A percentile compares a stretch with the other conserved stretches of the same genome.
Evolutionary conservation across 2,329 filamentous ascomycete genomes (phyloP).

Genomic region (Boeremia lycopersici): DNA sequence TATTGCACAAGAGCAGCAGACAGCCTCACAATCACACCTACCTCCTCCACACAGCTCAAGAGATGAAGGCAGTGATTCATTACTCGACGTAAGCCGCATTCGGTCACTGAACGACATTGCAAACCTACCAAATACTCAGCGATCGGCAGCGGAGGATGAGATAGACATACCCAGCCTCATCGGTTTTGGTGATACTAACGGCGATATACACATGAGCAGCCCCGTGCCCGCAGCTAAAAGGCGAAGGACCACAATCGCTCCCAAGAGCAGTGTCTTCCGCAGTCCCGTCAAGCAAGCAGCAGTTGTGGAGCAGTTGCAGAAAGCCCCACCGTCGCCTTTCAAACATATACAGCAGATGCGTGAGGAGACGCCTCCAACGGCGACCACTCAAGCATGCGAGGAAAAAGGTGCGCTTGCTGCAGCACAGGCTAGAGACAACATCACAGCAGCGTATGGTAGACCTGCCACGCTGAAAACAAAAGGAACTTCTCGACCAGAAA

Average conservation of each 20-base stretch:
- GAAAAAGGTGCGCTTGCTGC: constrained; percentile 43
- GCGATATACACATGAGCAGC: constrained; percentile 33
- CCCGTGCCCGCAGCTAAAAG: constrained; percentile 40
- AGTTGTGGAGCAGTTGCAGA: constrained; percentile 17
- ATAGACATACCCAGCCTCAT: constrained; percentile 43
- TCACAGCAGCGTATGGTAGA: constrained; percentile 18
- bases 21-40: constrained; percentile 28
- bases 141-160: constrained; percentile 38
- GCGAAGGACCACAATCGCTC: constrained; percentile 35
- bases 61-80: constrained; percentile 22
- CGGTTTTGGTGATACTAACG: constrained; percentile 41
- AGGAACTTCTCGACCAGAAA: constrained; percentile 20
- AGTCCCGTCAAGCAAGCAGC: constrained; percentile 22
- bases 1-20: constrained; percentile 49
- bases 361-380: constrained; percentile 25
- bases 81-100: constrained; percentile 17
- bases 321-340: constrained; percentile 18
- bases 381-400: constrained; percentile 39
- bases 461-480: constrained; percentile 34
- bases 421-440: constrained; percentile 25
- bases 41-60: constrained; percentile 18
- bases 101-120: constrained; percentile 47
- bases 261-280: constrained; percentile 27
- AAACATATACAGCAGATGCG: constrained; percentile 29
- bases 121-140: constrained; percentile 43